Evolutionary conservation across 2,329 filamentous ascomycete genomes (phyloP).

Genomic region (Hypoxylon sp.): DNA sequence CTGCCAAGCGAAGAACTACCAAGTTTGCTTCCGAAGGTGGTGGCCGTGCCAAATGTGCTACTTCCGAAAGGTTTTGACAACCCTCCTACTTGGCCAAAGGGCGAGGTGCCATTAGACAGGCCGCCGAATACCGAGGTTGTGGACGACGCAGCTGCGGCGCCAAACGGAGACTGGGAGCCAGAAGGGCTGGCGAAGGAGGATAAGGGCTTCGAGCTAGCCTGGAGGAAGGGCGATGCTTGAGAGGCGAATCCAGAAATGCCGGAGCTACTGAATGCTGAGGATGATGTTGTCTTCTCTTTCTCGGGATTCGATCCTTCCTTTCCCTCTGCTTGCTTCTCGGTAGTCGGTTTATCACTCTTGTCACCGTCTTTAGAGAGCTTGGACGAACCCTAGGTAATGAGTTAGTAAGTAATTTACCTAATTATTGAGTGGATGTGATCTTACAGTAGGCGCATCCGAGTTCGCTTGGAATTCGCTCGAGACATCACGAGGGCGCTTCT

Average conservation of each 20-base stretch:
- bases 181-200: constrained; percentile 58
- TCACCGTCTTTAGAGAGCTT: constrained; percentile 13
- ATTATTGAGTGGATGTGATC: constrained; percentile 25
- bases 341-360: constrained; percentile 20
- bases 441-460: constrained; percentile 47
- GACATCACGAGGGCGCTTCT: constrained; percentile 69
- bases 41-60: constrained; percentile 57
- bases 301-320: constrained; percentile 35
- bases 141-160: constrained; percentile 47
- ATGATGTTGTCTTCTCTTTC: constrained; percentile 56
- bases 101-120: constrained; percentile 41
- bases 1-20: constrained; percentile 63
- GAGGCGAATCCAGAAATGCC: constrained; percentile 67
- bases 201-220: constrained; percentile 41
- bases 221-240: constrained; percentile 59
- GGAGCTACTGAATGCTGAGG: constrained; percentile 71
- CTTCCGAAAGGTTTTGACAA: constrained; percentile 48
- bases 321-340: constrained; percentile 22
- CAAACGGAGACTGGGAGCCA: constrained; percentile 51
- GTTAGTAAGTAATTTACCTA: constrained; percentile 9
- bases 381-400: constrained; percentile 24
- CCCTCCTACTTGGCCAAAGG: constrained; percentile 43
- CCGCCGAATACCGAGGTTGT: constrained; percentile 61
- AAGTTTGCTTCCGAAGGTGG: constrained; percentile 52
- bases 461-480: constrained; percentile 49